Evolutionary conservation across 2,329 filamentous ascomycete genomes (phyloP).

Genomic region (Ceratocystis cacaofunesta): DNA sequence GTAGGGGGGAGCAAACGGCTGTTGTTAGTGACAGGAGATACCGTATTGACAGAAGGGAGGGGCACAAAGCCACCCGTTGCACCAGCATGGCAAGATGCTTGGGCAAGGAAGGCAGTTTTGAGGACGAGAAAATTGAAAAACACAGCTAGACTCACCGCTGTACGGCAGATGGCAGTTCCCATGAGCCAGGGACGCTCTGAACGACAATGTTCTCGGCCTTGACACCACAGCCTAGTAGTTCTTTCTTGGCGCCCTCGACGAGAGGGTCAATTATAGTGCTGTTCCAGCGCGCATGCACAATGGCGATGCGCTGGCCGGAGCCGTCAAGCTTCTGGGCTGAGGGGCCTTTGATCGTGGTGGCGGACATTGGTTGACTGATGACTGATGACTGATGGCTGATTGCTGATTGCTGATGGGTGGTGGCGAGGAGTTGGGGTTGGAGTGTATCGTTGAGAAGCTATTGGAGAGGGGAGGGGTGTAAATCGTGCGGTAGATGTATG

Average conservation of each 20-base stretch:
- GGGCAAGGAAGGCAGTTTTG: background rate
- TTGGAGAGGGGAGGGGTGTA: background rate
- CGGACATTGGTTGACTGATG: background rate
- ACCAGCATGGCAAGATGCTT: background rate
- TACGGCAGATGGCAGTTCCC: slow-evolving; percentile 83
- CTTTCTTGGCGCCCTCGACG: slow-evolving; percentile 63
- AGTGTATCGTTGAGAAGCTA: no score
- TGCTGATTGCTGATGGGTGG: no score
- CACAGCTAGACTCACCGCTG: slow-evolving; percentile 46
- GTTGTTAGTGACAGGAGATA: background rate
- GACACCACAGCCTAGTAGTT: slow-evolving; percentile 65
- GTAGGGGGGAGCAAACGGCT: background rate
- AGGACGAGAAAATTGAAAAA: background rate
- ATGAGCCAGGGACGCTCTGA: slow-evolving; percentile 82
- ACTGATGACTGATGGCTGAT: no score
- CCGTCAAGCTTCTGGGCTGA: slow-evolving; percentile 46
- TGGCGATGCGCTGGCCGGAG: slow-evolving; percentile 70
- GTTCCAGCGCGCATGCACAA: slow-evolving; percentile 96
- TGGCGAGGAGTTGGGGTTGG: no score
- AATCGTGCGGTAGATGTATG: background rate
- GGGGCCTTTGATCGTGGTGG: slow-evolving; percentile 36
- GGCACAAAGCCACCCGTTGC: background rate
- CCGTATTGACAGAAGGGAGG: background rate
- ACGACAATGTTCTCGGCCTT: slow-evolving; percentile 75
- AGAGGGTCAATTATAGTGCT: slow-evolving; percentile 72